Evolutionary conservation across 768 basidiomycete species (phyloP), one percentile per base, ranked within the genome.

Genomic region (Suillus cothurnatus): DNA sequence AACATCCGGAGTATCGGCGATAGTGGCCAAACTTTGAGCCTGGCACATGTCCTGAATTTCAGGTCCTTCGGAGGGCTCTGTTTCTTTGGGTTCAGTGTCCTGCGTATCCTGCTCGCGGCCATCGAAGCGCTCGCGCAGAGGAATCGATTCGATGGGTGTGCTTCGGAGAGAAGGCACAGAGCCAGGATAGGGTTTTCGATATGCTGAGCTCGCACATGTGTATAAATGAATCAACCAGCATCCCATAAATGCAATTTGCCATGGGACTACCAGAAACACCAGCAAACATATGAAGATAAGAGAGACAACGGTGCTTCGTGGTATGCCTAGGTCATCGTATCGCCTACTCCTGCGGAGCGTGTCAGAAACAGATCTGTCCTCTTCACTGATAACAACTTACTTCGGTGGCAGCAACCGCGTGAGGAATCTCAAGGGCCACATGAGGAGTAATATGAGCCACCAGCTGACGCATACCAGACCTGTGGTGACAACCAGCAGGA

Each of bases 231-330:
- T 86, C n/a, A 89, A 66, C 88, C 93, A 93, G 68, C 88, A 88
- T 23, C 92, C 89, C 28, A 97, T 82, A 76, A 91, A 95, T 6
- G 91, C 94, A 12, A 96, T 91, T 76, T 97, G 95, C 87, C 93
- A 94, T 0, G 95, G 95, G n/a, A 96, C 81, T 61, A 95, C 78
- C 45, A 92, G 68, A 65, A 90, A 84, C 45, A 95, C 88, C n/a
- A 89, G 77, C 19, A 84, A 67, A 60, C 89, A 82, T 39, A 95
- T 83, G 23, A 90, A 58, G 8, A 73, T 68, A 74, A 94, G 84
- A 7, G 91, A 90, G 7, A 88, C 49, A 31, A 89, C 34, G 4
- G 85, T 86, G 70, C 81, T 81, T 66, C 81, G 79, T 38, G 79
- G 81, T 56, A 84, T 76, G 31, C 81, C 75, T 6, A 69, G 59